Base-by-base conservation (phyloP, 352 stramenopile species). In the Elongisporangium undulatum region DNA sequence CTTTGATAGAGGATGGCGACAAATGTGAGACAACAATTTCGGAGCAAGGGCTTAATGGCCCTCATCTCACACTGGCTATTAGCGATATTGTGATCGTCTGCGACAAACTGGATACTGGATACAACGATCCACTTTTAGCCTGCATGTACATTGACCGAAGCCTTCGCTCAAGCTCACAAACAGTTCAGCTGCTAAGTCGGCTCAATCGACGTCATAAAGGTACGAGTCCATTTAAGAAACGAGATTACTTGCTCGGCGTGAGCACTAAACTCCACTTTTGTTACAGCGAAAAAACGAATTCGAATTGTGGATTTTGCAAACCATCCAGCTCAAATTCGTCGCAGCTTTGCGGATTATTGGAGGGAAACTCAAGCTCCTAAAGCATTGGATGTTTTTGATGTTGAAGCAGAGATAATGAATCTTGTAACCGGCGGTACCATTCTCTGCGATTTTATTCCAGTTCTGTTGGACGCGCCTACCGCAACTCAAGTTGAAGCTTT, bases 71-170 rank as follows among this genome's bases (percentile, higher is more conserved):
- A 3, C 56, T 92, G 15, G 61, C 69, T 4, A 78, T 74, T 24
- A 89, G 79, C 26, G 82, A 92, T 52, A 64, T 93, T 16, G 77
- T 94, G 23, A 84, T 94, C 60, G 85, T 94, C 6, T 94, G 85
- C 68, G 85, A 94, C 55, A 94, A 94, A 55, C 79, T 94, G 7
- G 85, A 94, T 51, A 94, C 85, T 2, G 85, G 85, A 3, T 94
- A 90, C 72, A 94, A 91, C 53, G 83, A 94, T 45, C 83, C 85
- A 0, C 50, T 81, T 34, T 69, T 94, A 15, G 66, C 77, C 4
- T 82, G 74, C 21, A 92, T 94, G 82, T 94, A 92, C 59, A 82
- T 94, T n/a, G 85, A 94, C 60, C 81, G 85, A 12, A 82, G 85
- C 39, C 65, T 94, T 38, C 77, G 76, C 6, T 79, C 79, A 5